Base-by-base conservation (phyloP, 139 green algal species). In the Volvox reticuliferus region DNA sequence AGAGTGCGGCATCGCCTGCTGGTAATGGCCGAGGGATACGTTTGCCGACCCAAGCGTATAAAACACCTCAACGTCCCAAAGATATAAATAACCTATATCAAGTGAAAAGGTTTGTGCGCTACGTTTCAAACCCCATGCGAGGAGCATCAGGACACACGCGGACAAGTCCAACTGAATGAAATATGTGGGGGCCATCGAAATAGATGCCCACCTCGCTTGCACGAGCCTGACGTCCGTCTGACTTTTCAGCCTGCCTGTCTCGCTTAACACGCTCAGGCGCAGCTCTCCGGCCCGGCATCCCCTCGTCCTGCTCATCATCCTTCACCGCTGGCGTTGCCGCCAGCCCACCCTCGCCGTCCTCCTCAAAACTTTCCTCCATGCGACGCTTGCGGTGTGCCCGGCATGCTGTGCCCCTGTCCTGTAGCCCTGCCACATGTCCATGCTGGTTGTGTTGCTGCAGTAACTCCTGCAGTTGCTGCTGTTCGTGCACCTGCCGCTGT, bases 401-500 rank as follows among this genome's bases (percentile, higher is more conserved):
- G 71, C 28, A 28, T 28, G 24, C 67, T 26, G 67, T 6, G 2
- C 63, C 33, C 78, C 35, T 14, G 1, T 71, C 35, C 44, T 71
- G 79, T 1, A 9, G 9, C 33, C 35, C 21, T 32, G 21, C 21
- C 44, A 36, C 35, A 17, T 12, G 9, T 26, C 1, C 1, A 3
- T 50, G 73, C 12, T 82, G 32, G 24, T 82, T 22, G 3, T 82
- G 77, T 33, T 73, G 65, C 65, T 24, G 65, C 65, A 73, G 65
- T 5, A 24, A 30, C 21, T 73, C 65, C 65, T 73, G 65, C 44
- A 30, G 79, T 24, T 22, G 35, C 9, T 78, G 17, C 5, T 88
- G 30, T 22, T 63, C 21, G 61, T 62, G 32, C n/a, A 67, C 33
- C 22, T 88, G 82, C 32, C 78, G 82, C 83, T 88, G 68, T 20